Evolutionary conservation across 2,329 filamentous ascomycete species (phyloP).

Genomic region (Fragosphaeria purpurea): DNA sequence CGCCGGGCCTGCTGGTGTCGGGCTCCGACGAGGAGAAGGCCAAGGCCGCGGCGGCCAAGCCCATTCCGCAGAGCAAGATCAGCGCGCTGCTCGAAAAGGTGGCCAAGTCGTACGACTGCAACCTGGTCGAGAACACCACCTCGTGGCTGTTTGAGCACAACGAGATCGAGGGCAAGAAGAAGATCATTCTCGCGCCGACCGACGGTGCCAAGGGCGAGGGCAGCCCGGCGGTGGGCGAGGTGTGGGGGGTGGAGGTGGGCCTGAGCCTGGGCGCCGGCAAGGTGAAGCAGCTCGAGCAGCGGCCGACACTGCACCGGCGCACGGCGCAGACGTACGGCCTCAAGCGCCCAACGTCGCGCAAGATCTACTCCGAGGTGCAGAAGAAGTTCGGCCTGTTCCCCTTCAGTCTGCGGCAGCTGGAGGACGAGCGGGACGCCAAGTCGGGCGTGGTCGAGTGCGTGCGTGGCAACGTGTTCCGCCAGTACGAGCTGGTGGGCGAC

Average conservation of each 20-base stretch:
- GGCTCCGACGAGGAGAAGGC: slow-evolving; percentile 92
- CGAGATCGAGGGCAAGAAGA: slow-evolving; percentile 95
- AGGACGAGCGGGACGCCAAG: slow-evolving; percentile 94
- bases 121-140: slow-evolving; percentile 93
- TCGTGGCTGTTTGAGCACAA: slow-evolving; percentile 95
- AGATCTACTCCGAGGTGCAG: slow-evolving; percentile 86
- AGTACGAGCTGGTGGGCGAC: slow-evolving; percentile 93
- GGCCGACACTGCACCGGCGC: slow-evolving; percentile 84
- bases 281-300: slow-evolving; percentile 82
- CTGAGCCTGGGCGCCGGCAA: slow-evolving; percentile 87
- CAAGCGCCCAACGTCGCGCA: slow-evolving; percentile 87
- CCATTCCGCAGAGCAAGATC: slow-evolving; percentile 78
- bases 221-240: slow-evolving; percentile 76
- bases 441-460: slow-evolving; percentile 93
- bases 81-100: slow-evolving; percentile 83
- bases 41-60: slow-evolving; percentile 74
- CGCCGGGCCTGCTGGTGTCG: slow-evolving; percentile 72
- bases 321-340: slow-evolving; percentile 85
- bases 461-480: slow-evolving; percentile 79
- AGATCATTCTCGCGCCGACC: slow-evolving; percentile 83
- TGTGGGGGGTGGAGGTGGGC: slow-evolving; percentile 96
- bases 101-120: slow-evolving; percentile 81
- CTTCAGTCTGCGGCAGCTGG: slow-evolving; percentile 92
- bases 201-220: slow-evolving; percentile 90
- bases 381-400: slow-evolving; percentile 98